Base-by-base conservation (phyloP, 2,329 filamentous ascomycete genomes). In the Aspergillus fructus region DNA sequence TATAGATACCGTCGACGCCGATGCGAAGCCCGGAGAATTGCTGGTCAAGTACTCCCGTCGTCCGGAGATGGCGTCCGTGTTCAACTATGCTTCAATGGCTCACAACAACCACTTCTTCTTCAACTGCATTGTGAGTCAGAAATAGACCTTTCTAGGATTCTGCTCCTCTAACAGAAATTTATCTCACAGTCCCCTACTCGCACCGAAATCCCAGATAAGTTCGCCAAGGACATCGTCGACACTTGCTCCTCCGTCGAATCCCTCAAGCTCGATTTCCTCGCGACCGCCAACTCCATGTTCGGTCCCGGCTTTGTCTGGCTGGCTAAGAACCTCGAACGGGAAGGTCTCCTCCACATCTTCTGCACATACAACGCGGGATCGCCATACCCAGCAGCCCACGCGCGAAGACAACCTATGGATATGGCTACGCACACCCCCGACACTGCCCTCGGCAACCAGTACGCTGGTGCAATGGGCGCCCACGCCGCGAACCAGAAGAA, bases 271-370 rank as follows among this genome's bases (percentile, higher is more conserved):
- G 90, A 94, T 72, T 87, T 99, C 76, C 76, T 94, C 69, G 80
- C 87, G 63, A 96, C 89, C 41, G 93, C 93, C 58, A 82, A 85
- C 64, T 84, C 87, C 78, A 97, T 97, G 92, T 97, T 99, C 79
- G 94, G 93, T 54, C 93, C 93, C 0, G 94, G 94, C 63, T 97
- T 96, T 78, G 89, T 97, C 71, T 99, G 94, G 94, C 87, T 99
- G 60, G 90, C 97, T 69, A 85, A 85, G 76, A 71, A 72, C 63
- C 69, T 74, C 19, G 76, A 77, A 53, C 71, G 73, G 56, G 70
- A 79, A 23, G 75, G 79, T 33, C 82, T 76, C 53, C 74, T 80
- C 68, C 86, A 87, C 68, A 84, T 99, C 69, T 82, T 99, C 58
- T 83, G 86, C 66, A 99, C 94, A 56, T 99, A 97, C 80, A 85